Evolutionary conservation across 1,284 basidiomycete species (phyloP), one percentile per base, ranked within the genome.

Genomic region (Austroboletus olivaceoglutinosus): DNA sequence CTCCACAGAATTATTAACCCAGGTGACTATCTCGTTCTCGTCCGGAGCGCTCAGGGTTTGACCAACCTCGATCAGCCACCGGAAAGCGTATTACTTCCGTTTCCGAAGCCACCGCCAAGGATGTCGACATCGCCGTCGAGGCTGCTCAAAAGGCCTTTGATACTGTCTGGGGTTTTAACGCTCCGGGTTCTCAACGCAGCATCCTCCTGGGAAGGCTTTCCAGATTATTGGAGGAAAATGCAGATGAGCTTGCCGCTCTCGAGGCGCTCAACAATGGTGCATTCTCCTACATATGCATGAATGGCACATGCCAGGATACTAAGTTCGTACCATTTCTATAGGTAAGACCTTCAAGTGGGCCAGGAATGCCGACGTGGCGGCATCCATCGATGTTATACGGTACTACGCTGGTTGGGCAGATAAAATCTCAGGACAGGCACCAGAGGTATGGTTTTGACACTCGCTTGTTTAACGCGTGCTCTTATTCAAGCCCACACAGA

Each of bases 371-470:
- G 95, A 98, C 67, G 76, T 93, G 10, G 59, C 73, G 31, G 78
- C 78, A 58, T 73, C 85, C n/a, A 90, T 93, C 54, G 77, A 73
- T 41, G 75, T 74, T 51, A 78, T 93, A 69, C 82, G 89, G 57
- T 88, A 89, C 65, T 89, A 82, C 55, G 82, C 81, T 43, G 87
- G 87, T 22, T 89, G 85, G 85, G 85, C 87, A 3, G 93, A 97
- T 78, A 97, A 96, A 79, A 80, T 93, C 59, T 75, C 81, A 45
- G 93, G 94, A 19, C 82, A 92, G 69, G 81, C 81, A 48, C 86
- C 93, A 62, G 86, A 89, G 72, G 73, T 80, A 22, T 19, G 70
- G 55, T 30, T 27, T 23, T n/a, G 10, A n/a, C 12, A 25, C 8
- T 15, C 25, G 16, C 21, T 13, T 6, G 4, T 22, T 29, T 12